Conservation (phyloP, 2,329 filamentous ascomycete genomes). For the Aureobasidium sp. region DNA sequence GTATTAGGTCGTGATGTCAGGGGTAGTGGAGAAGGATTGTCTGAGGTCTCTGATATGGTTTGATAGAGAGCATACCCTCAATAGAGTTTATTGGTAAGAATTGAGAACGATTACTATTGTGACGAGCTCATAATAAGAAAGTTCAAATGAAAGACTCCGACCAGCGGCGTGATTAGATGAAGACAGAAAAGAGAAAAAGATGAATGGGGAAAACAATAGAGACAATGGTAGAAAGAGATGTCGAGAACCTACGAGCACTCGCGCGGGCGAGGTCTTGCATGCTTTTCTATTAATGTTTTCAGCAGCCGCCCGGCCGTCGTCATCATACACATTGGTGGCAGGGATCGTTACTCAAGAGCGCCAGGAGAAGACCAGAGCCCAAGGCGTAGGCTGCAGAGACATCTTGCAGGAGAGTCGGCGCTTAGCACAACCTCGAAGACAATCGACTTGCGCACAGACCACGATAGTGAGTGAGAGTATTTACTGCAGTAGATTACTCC, state of each 20-base stretch:
- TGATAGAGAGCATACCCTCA: background rate
- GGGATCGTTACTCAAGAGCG: background rate
- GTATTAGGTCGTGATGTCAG: background rate
- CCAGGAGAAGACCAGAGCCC: background rate
- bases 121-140: constrained; percentile 1
- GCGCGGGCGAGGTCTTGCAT: constrained; percentile 6
- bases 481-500: background rate
- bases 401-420: constrained; percentile 13
- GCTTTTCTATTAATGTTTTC: background rate
- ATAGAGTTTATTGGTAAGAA: background rate
- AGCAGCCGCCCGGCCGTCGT: constrained; percentile 5
- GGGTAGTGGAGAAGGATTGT: background rate
- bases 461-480: background rate
- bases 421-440: constrained; percentile 10
- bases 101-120: constrained; percentile 4
- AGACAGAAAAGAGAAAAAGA: background rate
- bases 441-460: background rate
- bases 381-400: constrained; percentile 7
- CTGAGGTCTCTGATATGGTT: background rate
- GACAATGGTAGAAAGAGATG: background rate
- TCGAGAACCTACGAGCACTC: constrained; percentile 7
- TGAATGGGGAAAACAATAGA: constrained; percentile 8
- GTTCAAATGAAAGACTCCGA: constrained; percentile 1
- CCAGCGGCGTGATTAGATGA: constrained; percentile 8
- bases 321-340: constrained; percentile 8